phyloP scores from a whole-genome alignment of 2,329 filamentous ascomycete species.

The Penicillium vulpinum region DNA sequence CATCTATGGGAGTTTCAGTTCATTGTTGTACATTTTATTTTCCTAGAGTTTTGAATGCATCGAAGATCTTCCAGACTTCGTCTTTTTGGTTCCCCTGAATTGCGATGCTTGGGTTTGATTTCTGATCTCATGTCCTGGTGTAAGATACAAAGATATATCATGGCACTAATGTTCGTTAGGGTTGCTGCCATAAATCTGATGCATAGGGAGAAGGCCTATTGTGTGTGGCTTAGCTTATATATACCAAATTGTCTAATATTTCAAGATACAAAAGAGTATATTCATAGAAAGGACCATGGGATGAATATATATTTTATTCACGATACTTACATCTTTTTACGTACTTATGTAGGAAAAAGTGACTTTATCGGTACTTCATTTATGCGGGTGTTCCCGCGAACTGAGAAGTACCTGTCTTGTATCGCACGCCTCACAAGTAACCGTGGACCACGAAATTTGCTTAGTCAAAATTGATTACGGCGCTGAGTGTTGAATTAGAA shows the following conservation, averaged over 20 bases:
- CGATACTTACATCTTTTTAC: background rate
- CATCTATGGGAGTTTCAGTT: conserved; percentile 1
- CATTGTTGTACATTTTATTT: conserved; percentile 10
- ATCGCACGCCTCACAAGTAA: background rate
- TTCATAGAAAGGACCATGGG: background rate
- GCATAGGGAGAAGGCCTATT: no score
- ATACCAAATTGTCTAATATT: background rate
- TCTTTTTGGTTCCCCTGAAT: background rate
- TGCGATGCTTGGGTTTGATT: background rate
- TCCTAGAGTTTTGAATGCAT: conserved; percentile 15
- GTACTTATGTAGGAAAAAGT: background rate
- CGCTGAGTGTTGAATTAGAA: conserved; percentile 9
- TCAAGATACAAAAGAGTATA: background rate
- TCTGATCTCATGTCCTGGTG: background rate
- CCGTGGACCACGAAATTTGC: conserved; percentile 6
- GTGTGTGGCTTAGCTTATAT: background rate
- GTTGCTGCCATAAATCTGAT: background rate
- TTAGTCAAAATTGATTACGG: conserved; percentile 25
- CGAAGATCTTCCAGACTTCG: background rate
- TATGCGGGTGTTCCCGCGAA: background rate
- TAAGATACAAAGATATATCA: background rate
- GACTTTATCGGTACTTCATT: background rate
- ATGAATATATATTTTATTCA: background rate
- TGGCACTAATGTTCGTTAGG: background rate
- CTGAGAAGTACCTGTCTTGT: conserved; percentile 1